Evolutionary conservation across 345 rosid species (phyloP).

Genomic region (Eutrema heterophyllum): DNA sequence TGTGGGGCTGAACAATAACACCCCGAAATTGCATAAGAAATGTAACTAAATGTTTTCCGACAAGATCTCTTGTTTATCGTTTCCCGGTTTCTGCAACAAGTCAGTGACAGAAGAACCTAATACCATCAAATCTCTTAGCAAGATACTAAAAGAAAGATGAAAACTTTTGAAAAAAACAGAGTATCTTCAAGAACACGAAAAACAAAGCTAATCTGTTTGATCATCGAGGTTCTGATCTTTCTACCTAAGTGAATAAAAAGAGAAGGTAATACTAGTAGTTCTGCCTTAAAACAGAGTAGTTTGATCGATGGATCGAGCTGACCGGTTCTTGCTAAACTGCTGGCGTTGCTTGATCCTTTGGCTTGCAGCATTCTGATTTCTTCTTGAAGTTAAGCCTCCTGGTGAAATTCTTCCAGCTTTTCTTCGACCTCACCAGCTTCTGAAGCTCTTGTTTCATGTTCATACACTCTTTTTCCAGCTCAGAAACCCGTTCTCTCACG

Average conservation of each 20-base stretch:
- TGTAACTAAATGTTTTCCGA: slow-evolving; percentile 10
- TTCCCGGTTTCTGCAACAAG: background rate
- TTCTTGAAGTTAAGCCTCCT: slow-evolving; percentile 47
- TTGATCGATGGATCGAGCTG: background rate
- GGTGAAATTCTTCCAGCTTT: slow-evolving; percentile 54
- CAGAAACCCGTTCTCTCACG: slow-evolving; percentile 54
- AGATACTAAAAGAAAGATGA: slow-evolving; percentile 7
- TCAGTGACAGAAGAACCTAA: background rate
- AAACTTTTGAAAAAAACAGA: slow-evolving; percentile 5
- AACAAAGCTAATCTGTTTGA: slow-evolving; percentile 16
- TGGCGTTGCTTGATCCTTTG: slow-evolving; percentile 38
- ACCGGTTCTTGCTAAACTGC: slow-evolving; percentile 7
- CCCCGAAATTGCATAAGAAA: slow-evolving; percentile 17
- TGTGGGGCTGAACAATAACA: slow-evolving; percentile 14
- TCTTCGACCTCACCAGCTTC: slow-evolving; percentile 50
- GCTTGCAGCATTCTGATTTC: slow-evolving; percentile 50
- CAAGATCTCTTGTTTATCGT: background rate
- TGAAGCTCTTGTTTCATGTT: slow-evolving; percentile 63
- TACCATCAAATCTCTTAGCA: slow-evolving; percentile 18
- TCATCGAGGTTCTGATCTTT: slow-evolving; percentile 4
- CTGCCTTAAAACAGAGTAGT: background rate
- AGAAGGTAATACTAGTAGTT: background rate
- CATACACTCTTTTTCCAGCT: slow-evolving; percentile 65
- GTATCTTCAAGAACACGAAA: background rate
- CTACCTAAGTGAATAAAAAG: slow-evolving; percentile 7